These are phyloP conservation scores for Aspergillus awamori DNA, from an alignment of 2,329 filamentous ascomycete genomes.

Conservation along the genomic window DNA sequence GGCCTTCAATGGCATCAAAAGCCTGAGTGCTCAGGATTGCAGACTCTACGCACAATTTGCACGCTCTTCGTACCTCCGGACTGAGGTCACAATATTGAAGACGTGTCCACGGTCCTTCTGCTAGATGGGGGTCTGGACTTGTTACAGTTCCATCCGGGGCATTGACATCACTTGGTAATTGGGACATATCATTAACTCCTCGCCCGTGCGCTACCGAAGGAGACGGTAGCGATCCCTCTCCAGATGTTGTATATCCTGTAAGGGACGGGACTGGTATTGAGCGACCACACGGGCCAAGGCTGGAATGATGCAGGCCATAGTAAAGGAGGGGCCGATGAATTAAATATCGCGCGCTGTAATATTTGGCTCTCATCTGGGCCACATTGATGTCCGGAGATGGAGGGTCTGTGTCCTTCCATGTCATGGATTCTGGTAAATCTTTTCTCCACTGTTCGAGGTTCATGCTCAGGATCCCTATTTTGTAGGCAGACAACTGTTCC, in stretches of 20 bases:
- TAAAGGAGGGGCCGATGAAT: slow-evolving; percentile 78
- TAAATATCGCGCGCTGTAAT: slow-evolving; percentile 88
- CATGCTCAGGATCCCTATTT: slow-evolving; percentile 47
- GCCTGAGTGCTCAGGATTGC: slow-evolving; percentile 83
- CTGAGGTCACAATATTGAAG: slow-evolving; percentile 32
- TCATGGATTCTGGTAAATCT: slow-evolving; percentile 55
- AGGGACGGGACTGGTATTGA: slow-evolving; percentile 36
- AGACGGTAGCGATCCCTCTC: slow-evolving; percentile 39
- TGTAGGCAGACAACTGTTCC: slow-evolving; percentile 37
- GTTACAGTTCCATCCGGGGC: slow-evolving; percentile 27
- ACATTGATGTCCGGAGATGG: slow-evolving; percentile 76
- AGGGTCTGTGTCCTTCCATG: slow-evolving; percentile 67
- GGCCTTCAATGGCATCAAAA: slow-evolving; percentile 66
- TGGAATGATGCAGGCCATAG: slow-evolving; percentile 58
- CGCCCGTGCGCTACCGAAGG: slow-evolving; percentile 36
- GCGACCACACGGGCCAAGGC: slow-evolving; percentile 41
- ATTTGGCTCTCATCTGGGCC: slow-evolving; percentile 87
- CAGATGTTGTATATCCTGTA: slow-evolving; percentile 22
- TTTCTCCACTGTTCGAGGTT: slow-evolving; percentile 58
- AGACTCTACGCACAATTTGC: slow-evolving; percentile 67
- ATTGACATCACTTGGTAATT: slow-evolving; percentile 39
- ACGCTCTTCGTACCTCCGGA: slow-evolving; percentile 57
- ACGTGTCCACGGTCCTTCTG: background rate
- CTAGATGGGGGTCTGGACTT: background rate
- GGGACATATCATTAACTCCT: slow-evolving; percentile 34